These are phyloP conservation scores for Entomortierella beljakovae DNA, from an alignment of 192 early-diverging fungal genomes.

Conservation along the genomic window DNA sequence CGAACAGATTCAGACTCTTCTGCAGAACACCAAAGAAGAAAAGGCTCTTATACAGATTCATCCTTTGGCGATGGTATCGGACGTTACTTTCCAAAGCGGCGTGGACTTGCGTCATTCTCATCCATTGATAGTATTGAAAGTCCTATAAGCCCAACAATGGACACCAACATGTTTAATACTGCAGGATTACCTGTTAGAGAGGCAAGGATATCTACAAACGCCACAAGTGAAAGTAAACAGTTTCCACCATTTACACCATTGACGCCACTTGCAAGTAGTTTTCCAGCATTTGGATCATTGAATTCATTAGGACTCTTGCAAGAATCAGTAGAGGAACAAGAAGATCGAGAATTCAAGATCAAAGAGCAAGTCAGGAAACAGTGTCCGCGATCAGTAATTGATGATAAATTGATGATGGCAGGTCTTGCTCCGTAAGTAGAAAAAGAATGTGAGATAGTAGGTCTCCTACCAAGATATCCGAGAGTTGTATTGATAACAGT, in stretches of 20 bases:
- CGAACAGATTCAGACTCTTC: constrained; percentile 33
- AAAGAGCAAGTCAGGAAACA: constrained; percentile 34
- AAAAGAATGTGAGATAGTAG: not conserved
- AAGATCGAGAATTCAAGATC: constrained; percentile 26
- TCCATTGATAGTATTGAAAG: constrained; percentile 36
- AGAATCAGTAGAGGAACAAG: constrained; percentile 34
- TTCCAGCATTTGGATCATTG: constrained; percentile 19
- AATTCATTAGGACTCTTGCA: constrained; percentile 31
- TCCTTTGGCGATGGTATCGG: constrained; percentile 42
- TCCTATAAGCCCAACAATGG: constrained; percentile 1
- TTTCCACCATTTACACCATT: constrained; percentile 24
- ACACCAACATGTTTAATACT: not conserved
- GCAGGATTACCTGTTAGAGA: not conserved
- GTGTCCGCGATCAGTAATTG: constrained; percentile 35
- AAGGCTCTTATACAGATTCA: constrained; percentile 26
- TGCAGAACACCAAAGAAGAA: constrained; percentile 17
- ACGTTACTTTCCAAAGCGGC: constrained; percentile 39
- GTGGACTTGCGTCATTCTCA: not conserved
- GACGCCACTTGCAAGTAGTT: constrained; percentile 19
- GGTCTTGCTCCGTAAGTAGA: constrained; percentile 28
- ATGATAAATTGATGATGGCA: constrained; percentile 31
- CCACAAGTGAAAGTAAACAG: not conserved
- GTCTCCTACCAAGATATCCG: no score
- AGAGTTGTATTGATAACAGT: not conserved
- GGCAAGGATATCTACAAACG: not conserved